phyloP scores from a whole-genome alignment of 768 basidiomycete species.

The Galerina sulciceps region DNA sequence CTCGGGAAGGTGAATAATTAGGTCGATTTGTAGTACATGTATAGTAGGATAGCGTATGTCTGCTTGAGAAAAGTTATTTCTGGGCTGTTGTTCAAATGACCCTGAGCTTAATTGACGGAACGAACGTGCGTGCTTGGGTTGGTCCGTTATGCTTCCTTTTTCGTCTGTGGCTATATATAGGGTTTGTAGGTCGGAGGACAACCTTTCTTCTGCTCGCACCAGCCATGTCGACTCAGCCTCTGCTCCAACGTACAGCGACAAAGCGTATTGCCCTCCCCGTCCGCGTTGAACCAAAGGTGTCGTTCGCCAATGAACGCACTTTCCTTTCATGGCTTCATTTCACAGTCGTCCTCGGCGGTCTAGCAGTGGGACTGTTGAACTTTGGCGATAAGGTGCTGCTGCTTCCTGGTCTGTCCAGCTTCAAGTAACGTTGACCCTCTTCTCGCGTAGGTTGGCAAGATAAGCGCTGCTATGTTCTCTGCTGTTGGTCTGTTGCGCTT shows the following conservation, averaged over 20 bases:
- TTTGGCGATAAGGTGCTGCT: slow-evolving; percentile 89
- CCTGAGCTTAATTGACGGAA: not conserved
- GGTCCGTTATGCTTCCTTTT: slow-evolving; percentile 21
- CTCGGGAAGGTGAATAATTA: slow-evolving; percentile 24
- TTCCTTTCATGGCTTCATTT: slow-evolving; percentile 99
- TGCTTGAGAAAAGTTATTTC: too few species aligned
- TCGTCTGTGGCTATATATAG: slow-evolving; percentile 23
- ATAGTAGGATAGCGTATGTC: too few species aligned
- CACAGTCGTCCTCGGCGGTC: slow-evolving; percentile 94
- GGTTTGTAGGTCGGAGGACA: not conserved
- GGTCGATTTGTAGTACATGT: too few species aligned
- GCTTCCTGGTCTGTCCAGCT: slow-evolving; percentile 1
- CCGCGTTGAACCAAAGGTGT: slow-evolving; percentile 92
- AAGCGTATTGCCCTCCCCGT: slow-evolving; percentile 98
- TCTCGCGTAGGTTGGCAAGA: slow-evolving; percentile 74
- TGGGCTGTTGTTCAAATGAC: not conserved
- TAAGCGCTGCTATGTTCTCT: slow-evolving; percentile 96
- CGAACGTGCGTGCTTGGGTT: slow-evolving; percentile 28
- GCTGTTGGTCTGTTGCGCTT: slow-evolving; percentile 66
- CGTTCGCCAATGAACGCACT: slow-evolving; percentile 93
- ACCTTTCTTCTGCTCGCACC: slow-evolving; percentile 14
- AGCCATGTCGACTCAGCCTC: slow-evolving; percentile 94
- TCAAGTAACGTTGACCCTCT: not conserved
- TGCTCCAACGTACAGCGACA: slow-evolving; percentile 91
- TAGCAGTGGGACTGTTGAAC: slow-evolving; percentile 94